These are phyloP conservation scores for Candida buenavistaensis DNA, from an alignment of 1,139 yeast genomes.

Conservation along the genomic window DNA sequence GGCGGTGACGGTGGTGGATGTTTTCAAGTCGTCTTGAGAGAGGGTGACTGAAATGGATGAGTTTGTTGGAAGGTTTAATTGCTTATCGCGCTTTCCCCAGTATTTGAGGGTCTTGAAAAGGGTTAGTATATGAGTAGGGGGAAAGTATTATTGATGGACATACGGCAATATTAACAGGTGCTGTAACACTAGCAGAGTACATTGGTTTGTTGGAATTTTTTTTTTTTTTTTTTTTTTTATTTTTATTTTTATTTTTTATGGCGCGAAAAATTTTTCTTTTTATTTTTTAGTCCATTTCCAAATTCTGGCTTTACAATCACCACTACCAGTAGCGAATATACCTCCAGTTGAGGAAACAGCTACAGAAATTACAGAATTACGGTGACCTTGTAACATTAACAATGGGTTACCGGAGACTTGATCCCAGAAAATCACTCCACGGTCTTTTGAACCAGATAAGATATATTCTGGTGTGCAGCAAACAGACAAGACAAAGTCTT, in stretches of 20 bases:
- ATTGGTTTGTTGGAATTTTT: slow-evolving; percentile 21
- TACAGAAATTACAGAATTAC: slow-evolving; percentile 93
- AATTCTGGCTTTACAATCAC: slow-evolving; percentile 96
- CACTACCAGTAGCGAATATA: slow-evolving; percentile 95
- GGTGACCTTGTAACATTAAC: slow-evolving; percentile 95
- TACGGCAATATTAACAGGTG: slow-evolving; percentile 97
- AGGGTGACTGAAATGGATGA: slow-evolving; percentile 93
- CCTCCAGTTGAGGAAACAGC: slow-evolving; percentile 79
- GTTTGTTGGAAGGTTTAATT: slow-evolving; percentile 89
- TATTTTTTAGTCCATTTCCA: slow-evolving; percentile 67
- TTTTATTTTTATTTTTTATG: no score
- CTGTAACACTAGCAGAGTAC: slow-evolving; percentile 80
- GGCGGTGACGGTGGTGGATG: slow-evolving; percentile 86
- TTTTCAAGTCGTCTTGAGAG: slow-evolving; percentile 84
- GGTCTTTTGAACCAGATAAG: slow-evolving; percentile 92
- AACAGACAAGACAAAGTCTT: slow-evolving; percentile 91
- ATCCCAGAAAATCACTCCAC: slow-evolving; percentile 98
- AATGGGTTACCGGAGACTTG: slow-evolving; percentile 89
- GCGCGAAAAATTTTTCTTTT: background rate
- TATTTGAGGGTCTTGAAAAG: slow-evolving; percentile 75
- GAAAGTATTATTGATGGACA: slow-evolving; percentile 27
- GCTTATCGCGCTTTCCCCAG: slow-evolving; percentile 96
- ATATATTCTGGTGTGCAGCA: slow-evolving; percentile 94
- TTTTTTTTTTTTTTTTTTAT: slow-evolving; percentile 3
- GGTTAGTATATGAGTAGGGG: slow-evolving; percentile 17